Base-by-base conservation (phyloP, 2,329 filamentous ascomycete genomes). In the Alternaria triticina region DNA sequence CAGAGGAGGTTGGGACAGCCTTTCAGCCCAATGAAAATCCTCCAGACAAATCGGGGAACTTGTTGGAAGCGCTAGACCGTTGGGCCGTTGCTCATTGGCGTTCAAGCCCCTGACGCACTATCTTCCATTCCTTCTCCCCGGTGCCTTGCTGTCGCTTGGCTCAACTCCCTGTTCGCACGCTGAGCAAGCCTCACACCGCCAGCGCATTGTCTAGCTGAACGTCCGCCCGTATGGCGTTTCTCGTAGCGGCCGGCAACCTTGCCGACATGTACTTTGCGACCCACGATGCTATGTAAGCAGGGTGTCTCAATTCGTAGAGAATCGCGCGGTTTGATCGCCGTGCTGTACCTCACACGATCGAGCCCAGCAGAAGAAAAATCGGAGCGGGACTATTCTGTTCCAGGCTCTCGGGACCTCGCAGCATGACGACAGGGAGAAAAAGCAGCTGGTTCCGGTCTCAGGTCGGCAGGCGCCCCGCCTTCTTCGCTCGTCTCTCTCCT, bases 371-470 rank as follows among this genome's bases (percentile, higher is more conserved):
- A 62, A 57, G 60, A 63, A 62, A 60, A 62, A 62, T 54, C 61
- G 59, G 57, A 55, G 65, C 59, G 52, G 12, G 23, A 36, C 71
- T 59, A 62, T 67, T 13, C 68, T 67, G 66, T 70, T 68, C 71
- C 70, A 69, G 67, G 72, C 67, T 64, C 66, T 69, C 71, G 75
- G 76, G 72, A 67, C 65, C 55, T 73, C 68, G 68, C 63, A 77
- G 76, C 72, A 78, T 78, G 74, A 78, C 76, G 76, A 75, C 63
- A 74, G 58, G 54, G 40, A 62, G 43, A 40, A 60, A 59, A 62
- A 61, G 28, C 27, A 50, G 8, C 40, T 8, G 64, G 68, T 30
- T 67, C 66, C 67, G 69, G 68, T 68, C 67, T 66, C 54, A 65
- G 64, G 52, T 68, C 67, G 71, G 72, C 70, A 64, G 20, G 55